Percentiles rank a stretch among this genome's conserved stretches.
Evolutionary conservation across 345 rosid species (phyloP).

Genomic region (Isatis tinctoria): DNA sequence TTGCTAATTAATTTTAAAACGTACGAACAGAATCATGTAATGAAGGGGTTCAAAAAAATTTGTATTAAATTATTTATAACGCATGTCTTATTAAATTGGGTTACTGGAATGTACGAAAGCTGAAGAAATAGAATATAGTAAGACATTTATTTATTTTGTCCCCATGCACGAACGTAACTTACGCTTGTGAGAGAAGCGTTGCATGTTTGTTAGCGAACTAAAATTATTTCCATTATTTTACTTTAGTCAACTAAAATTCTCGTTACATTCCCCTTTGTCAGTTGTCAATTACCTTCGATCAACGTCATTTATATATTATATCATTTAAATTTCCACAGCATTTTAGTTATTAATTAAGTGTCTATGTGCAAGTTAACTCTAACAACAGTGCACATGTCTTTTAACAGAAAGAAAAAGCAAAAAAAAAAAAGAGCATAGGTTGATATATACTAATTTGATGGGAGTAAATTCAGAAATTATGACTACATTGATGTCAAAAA

Average conservation of each 20-base stretch:
- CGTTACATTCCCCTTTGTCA: constrained; percentile 10
- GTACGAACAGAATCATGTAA: background rate
- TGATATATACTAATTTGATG: no score
- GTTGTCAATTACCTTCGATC: background rate
- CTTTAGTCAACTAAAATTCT: constrained; percentile 24
- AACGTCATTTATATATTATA: no score
- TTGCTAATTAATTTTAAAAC: background rate
- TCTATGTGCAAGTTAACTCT: background rate
- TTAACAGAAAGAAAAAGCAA: no score
- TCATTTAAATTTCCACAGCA: no score
- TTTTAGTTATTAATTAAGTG: background rate
- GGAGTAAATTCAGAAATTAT: no score
- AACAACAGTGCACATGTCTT: no score
- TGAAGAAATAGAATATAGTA: background rate
- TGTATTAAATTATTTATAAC: background rate
- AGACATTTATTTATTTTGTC: constrained; percentile 7
- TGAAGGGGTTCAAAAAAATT: background rate
- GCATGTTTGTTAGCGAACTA: constrained; percentile 18
- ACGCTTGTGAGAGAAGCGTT: constrained; percentile 1
- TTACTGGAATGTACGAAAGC: background rate
- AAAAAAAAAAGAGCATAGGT: no score
- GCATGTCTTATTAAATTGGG: background rate
- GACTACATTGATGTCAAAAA: no score
- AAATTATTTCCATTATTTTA: constrained; percentile 8
- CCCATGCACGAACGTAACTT: constrained; percentile 24